phyloP scores from a whole-genome alignment of 257 asterid genomes.

The Solanum pimpinellifolium region DNA sequence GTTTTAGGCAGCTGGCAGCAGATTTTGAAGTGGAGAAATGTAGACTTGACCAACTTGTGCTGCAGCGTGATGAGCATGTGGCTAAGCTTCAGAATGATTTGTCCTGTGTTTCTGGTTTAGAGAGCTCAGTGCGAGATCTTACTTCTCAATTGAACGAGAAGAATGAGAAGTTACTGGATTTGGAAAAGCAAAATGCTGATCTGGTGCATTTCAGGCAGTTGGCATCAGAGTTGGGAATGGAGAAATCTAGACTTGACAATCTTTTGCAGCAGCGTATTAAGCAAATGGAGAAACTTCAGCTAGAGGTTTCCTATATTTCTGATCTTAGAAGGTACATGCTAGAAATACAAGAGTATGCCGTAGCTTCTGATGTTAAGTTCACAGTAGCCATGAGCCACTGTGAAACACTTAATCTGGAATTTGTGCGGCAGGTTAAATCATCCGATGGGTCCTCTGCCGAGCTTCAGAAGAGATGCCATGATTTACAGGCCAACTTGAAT shows the following conservation, averaged over 20 bases:
- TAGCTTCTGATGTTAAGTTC: slow-evolving; percentile 47
- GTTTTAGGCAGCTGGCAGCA: slow-evolving; percentile 30
- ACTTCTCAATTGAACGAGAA: slow-evolving; percentile 29
- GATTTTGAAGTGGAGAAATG: slow-evolving; percentile 54
- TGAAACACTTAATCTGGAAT: slow-evolving; percentile 27
- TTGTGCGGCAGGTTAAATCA: slow-evolving; percentile 25
- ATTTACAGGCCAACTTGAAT: slow-evolving; percentile 30
- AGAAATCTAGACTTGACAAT: slow-evolving; percentile 43
- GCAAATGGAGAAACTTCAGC: slow-evolving; percentile 32
- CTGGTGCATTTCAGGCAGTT: slow-evolving; percentile 35
- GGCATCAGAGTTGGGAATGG: slow-evolving; percentile 43
- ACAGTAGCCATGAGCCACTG: slow-evolving; percentile 35
- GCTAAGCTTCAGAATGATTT: slow-evolving; percentile 26
- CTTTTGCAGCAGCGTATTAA: slow-evolving; percentile 35
- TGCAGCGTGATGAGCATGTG: slow-evolving; percentile 27
- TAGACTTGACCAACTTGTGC: slow-evolving; percentile 32
- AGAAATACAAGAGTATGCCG: slow-evolving; percentile 36
- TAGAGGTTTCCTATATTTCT: slow-evolving; percentile 21
- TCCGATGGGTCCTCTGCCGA: slow-evolving; percentile 30
- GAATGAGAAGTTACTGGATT: slow-evolving; percentile 23
- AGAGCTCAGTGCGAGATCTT: slow-evolving; percentile 41
- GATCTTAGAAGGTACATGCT: slow-evolving; percentile 37
- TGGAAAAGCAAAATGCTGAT: slow-evolving; percentile 42
- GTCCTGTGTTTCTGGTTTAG: slow-evolving; percentile 29
- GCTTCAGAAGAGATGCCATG: slow-evolving; percentile 34